Evolutionary conservation across 1,284 basidiomycete species (phyloP).

Genomic region (Apiotrichum montevideense): DNA sequence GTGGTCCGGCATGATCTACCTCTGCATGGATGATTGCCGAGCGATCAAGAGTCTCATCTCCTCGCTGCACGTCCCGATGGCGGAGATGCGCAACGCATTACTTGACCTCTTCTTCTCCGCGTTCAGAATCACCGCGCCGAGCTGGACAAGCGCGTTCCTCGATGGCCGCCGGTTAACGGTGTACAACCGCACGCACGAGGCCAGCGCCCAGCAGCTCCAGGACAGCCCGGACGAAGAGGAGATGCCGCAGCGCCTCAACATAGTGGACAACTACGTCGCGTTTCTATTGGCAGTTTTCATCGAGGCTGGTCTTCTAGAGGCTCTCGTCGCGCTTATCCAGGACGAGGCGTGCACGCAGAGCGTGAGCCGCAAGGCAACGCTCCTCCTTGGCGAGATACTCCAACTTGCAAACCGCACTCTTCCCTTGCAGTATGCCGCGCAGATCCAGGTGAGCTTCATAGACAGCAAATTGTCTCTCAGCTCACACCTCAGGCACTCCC

Average conservation of each 20-base stretch:
- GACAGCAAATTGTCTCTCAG: not conserved
- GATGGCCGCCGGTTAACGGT: constrained; percentile 72
- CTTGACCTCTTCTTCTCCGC: constrained; percentile 90
- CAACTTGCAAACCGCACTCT: constrained; percentile 81
- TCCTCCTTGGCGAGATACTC: constrained; percentile 86
- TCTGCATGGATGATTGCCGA: constrained; percentile 81
- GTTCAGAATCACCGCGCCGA: constrained; percentile 81
- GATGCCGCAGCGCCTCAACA: constrained; percentile 60
- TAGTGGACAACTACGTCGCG: constrained; percentile 90
- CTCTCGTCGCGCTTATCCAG: constrained; percentile 73
- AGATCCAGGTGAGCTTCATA: constrained; percentile 61
- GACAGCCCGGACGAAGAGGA: constrained; percentile 40
- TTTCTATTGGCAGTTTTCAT: constrained; percentile 81
- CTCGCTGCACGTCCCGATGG: constrained; percentile 77
- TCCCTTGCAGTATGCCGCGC: constrained; percentile 74
- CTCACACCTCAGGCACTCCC: constrained; percentile 62
- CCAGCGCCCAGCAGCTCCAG: constrained; percentile 28
- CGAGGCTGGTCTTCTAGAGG: constrained; percentile 84
- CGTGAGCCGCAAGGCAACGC: constrained; percentile 66
- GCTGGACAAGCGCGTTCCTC: constrained; percentile 85
- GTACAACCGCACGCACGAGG: constrained; percentile 38
- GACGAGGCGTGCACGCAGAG: constrained; percentile 61
- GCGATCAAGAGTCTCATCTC: constrained; percentile 80
- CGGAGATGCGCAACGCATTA: constrained; percentile 84
- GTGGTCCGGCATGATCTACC: constrained; percentile 92